These are phyloP conservation scores for Monosporascus cannonballus DNA, from an alignment of 2,329 filamentous ascomycete genomes.

Conservation along the genomic window DNA sequence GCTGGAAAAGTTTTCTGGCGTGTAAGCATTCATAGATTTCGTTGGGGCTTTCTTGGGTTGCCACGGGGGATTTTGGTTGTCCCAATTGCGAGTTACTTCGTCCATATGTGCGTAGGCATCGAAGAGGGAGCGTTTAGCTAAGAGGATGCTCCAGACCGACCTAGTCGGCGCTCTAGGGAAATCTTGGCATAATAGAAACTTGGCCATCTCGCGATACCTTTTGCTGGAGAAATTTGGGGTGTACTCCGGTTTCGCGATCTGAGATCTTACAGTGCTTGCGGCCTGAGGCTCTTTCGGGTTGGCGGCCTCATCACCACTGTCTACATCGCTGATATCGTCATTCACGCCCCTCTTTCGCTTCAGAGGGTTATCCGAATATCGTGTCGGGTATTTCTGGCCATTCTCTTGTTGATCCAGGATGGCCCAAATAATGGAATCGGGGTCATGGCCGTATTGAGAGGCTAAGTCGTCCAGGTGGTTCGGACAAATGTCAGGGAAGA, in stretches of 20 bases:
- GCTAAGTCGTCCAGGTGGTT: slow-evolving; percentile 28
- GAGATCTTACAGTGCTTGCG: slow-evolving; percentile 10
- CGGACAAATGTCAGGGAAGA: slow-evolving; percentile 42
- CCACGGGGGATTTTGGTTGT: slow-evolving; percentile 12
- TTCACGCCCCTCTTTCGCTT: slow-evolving; percentile 37
- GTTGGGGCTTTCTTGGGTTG: slow-evolving; percentile 24
- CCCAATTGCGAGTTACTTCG: slow-evolving; percentile 15
- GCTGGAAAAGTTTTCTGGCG: slow-evolving; percentile 6
- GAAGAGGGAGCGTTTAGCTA: slow-evolving; percentile 24
- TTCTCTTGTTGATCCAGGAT: slow-evolving; percentile 36
- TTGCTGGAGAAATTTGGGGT: not conserved
- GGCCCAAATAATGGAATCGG: slow-evolving; percentile 26
- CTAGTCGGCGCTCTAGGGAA: slow-evolving; percentile 26
- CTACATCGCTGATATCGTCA: slow-evolving; percentile 12
- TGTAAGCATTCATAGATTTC: slow-evolving; percentile 12
- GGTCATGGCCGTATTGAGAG: slow-evolving; percentile 19
- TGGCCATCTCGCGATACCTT: slow-evolving; percentile 14
- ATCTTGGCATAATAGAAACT: slow-evolving; percentile 26
- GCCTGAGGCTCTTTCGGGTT: slow-evolving; percentile 1
- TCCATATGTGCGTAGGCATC: slow-evolving; percentile 30
- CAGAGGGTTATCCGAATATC: slow-evolving; percentile 8
- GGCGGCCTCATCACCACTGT: slow-evolving; percentile 5
- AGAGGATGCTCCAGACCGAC: slow-evolving; percentile 20
- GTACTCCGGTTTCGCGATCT: slow-evolving; percentile 9
- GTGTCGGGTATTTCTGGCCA: slow-evolving; percentile 31